Evolutionary conservation across 2,329 filamentous ascomycete species (phyloP).

Genomic region (Aspergillus sp.): DNA sequence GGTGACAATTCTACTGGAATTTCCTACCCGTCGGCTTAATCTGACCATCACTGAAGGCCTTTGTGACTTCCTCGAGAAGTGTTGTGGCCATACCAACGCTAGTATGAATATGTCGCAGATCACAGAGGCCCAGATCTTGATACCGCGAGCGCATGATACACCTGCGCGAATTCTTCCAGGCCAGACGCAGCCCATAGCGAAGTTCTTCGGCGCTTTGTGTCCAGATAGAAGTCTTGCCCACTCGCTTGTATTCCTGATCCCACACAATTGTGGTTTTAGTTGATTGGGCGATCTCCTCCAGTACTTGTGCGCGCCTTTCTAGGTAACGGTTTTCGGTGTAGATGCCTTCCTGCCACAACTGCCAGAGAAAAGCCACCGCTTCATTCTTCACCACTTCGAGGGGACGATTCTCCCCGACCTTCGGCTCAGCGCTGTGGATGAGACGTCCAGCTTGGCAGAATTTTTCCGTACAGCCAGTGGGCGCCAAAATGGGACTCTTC

Average conservation of each 20-base stretch:
- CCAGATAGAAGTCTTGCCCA: slow-evolving; percentile 1
- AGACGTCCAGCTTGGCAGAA: slow-evolving; percentile 4
- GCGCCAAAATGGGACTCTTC: neutral
- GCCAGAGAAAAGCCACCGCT: neutral
- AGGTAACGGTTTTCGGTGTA: neutral
- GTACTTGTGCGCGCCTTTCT: neutral
- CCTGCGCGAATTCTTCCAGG: slow-evolving; percentile 6
- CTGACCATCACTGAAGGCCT: slow-evolving; percentile 5
- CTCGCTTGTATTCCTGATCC: neutral
- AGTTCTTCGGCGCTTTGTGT: slow-evolving; percentile 1
- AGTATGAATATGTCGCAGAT: neutral
- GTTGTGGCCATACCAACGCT: neutral
- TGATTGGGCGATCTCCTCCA: neutral
- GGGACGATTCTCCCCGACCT: neutral
- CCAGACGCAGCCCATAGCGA: neutral
- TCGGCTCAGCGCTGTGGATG: slow-evolving; percentile 3
- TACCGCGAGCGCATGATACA: slow-evolving; percentile 9
- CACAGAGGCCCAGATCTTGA: slow-evolving; percentile 4
- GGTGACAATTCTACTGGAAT: too few species aligned
- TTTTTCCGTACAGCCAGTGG: neutral
- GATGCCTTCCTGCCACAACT: slow-evolving; percentile 3
- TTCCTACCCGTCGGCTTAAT: slow-evolving; percentile 4
- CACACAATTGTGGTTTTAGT: neutral
- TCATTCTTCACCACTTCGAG: slow-evolving; percentile 3
- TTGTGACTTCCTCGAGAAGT: neutral